Percentiles rank a stretch among this genome's conserved stretches.
These are phyloP conservation scores for Ephemerocybe angulata DNA, from an alignment of 768 basidiomycete species.

Conservation along the genomic window DNA sequence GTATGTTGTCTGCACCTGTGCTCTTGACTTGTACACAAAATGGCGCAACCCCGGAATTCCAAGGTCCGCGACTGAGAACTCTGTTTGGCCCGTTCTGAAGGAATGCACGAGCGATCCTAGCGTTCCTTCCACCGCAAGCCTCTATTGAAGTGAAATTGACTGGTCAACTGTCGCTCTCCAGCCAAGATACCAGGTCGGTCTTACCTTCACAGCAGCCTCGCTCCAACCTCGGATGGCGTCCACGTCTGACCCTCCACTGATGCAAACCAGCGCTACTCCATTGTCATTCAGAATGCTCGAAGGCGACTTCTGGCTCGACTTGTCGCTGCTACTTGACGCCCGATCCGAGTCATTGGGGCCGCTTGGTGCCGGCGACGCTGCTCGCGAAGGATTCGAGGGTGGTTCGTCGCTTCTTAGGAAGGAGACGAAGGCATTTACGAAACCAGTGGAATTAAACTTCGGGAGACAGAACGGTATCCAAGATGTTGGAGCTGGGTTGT, in stretches of 20 bases:
- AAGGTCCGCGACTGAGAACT: slow-evolving; percentile 69
- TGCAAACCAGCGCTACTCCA: slow-evolving; percentile 68
- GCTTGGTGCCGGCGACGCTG: slow-evolving; percentile 7
- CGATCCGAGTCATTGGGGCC: not conserved
- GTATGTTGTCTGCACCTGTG: slow-evolving; percentile 83
- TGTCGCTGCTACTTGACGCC: not conserved
- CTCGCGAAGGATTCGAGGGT: slow-evolving; percentile 13
- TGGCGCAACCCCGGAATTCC: slow-evolving; percentile 90
- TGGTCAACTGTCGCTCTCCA: not conserved
- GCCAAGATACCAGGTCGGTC: slow-evolving; percentile 8
- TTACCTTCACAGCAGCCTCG: slow-evolving; percentile 57
- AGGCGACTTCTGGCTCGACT: not conserved
- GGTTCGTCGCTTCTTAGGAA: slow-evolving; percentile 50
- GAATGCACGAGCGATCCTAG: slow-evolving; percentile 47
- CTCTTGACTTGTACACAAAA: slow-evolving; percentile 90
- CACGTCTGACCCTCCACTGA: slow-evolving; percentile 81
- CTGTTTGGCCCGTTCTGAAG: slow-evolving; percentile 46
- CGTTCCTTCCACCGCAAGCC: slow-evolving; percentile 58
- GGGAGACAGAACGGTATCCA: slow-evolving; percentile 97
- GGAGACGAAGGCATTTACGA: slow-evolving; percentile 87
- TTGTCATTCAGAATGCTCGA: slow-evolving; percentile 25
- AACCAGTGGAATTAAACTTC: slow-evolving; percentile 84
- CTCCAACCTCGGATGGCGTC: slow-evolving; percentile 80
- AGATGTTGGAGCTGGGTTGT: slow-evolving; percentile 75
- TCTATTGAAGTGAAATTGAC: slow-evolving; percentile 40